Evolutionary conservation across 352 stramenopile genomes (phyloP).

Genomic region (Globisporangium nunn): DNA sequence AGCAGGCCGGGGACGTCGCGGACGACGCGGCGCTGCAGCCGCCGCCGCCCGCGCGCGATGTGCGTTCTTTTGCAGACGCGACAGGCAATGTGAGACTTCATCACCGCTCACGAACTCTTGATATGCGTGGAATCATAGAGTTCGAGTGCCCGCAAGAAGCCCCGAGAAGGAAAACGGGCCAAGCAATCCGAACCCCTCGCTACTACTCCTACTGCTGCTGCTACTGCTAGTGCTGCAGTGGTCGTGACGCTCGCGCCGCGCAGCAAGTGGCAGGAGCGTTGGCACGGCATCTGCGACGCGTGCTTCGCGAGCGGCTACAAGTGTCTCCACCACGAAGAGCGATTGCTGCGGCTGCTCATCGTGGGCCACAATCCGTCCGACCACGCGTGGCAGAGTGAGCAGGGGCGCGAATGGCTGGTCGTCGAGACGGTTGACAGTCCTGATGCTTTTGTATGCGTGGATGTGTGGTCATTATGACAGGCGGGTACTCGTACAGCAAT

Average conservation of each 20-base stretch:
- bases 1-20: not conserved
- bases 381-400: conserved; percentile 77
- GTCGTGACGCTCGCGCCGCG: not conserved
- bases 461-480: conserved; percentile 8
- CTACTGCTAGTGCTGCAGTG: not conserved
- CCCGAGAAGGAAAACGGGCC: not conserved
- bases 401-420: conserved; percentile 32
- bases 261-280: conserved; percentile 78
- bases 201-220: not conserved
- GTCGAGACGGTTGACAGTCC: conserved; percentile 23
- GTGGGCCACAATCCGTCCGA: conserved; percentile 87
- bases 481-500: conserved; percentile 42
- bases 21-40: not conserved
- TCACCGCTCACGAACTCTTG: not conserved
- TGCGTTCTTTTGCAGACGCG: not conserved
- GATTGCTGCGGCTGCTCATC: conserved; percentile 70
- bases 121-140: not conserved
- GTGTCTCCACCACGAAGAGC: conserved; percentile 62
- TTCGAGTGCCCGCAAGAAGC: not conserved
- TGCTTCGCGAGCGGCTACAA: conserved; percentile 46
- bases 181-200: too few relatives aligned
- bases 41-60: conserved; percentile 1
- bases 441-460: too few relatives aligned
- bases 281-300: conserved; percentile 62
- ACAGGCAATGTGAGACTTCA: not conserved